These are phyloP conservation scores for Straminergon stramineum DNA, from an alignment of 225 moss, liverwort and hornwort genomes.

Conservation along the genomic window DNA sequence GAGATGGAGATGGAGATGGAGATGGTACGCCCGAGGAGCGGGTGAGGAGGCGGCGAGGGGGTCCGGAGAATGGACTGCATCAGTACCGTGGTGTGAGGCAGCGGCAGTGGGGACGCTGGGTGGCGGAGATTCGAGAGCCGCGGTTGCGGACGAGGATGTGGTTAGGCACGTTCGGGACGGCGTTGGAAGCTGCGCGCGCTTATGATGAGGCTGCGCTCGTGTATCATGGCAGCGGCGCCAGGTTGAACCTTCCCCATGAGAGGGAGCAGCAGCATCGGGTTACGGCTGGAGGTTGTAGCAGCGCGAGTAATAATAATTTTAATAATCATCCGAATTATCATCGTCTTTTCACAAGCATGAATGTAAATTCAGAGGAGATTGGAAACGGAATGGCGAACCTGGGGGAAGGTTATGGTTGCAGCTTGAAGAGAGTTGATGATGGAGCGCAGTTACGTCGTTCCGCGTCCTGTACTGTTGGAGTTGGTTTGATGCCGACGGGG, in stretches of 20 bases:
- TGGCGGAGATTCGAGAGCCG: slow-evolving; percentile 66
- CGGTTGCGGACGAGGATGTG: slow-evolving; percentile 48
- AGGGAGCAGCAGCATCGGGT: background rate
- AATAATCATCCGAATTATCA: background rate
- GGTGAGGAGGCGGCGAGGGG: slow-evolving; percentile 33
- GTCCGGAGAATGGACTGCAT: slow-evolving; percentile 59
- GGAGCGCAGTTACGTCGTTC: background rate
- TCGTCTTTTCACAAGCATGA: background rate
- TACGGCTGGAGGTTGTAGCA: background rate
- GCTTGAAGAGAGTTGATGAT: background rate
- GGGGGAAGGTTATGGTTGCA: background rate
- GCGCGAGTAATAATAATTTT: background rate
- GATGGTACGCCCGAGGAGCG: background rate
- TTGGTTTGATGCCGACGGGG: background rate
- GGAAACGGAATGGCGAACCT: background rate
- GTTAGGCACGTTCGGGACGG: slow-evolving; percentile 56
- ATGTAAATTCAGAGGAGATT: background rate
- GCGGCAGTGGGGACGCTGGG: slow-evolving; percentile 69
- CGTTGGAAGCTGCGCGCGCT: slow-evolving; percentile 51
- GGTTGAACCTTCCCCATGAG: slow-evolving; percentile 46
- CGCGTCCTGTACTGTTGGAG: background rate
- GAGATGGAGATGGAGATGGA: background rate
- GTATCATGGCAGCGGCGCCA: slow-evolving; percentile 48
- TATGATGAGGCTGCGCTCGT: slow-evolving; percentile 60
- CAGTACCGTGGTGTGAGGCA: slow-evolving; percentile 61